These are phyloP conservation scores for Acarospora socialis DNA, from an alignment of 2,329 filamentous ascomycete species.

Conservation along the genomic window DNA sequence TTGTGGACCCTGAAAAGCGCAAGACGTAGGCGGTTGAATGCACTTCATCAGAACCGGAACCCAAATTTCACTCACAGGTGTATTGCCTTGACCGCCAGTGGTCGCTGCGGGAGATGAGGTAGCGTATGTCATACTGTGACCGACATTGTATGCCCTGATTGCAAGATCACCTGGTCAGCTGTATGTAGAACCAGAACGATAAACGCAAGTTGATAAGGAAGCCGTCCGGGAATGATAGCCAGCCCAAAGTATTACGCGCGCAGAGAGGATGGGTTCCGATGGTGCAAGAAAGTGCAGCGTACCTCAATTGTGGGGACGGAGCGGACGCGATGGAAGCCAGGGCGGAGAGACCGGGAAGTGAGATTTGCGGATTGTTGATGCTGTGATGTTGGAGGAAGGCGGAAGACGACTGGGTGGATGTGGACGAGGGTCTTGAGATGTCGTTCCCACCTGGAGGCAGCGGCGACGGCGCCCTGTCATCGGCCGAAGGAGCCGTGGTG, in stretches of 20 bases:
- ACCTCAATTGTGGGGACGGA: slow-evolving; percentile 38
- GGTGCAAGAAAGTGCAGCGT: slow-evolving; percentile 19
- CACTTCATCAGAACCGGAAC: slow-evolving; percentile 14
- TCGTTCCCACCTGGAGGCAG: slow-evolving; percentile 35
- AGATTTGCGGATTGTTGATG: slow-evolving; percentile 25
- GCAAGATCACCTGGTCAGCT: slow-evolving; percentile 11
- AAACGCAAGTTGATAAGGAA: too few species aligned
- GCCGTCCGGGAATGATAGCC: slow-evolving; percentile 5
- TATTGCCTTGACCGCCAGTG: slow-evolving; percentile 45
- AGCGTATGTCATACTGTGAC: slow-evolving; percentile 44
- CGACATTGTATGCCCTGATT: slow-evolving; percentile 25
- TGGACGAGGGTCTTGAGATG: slow-evolving; percentile 39
- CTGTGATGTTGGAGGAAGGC: slow-evolving; percentile 21
- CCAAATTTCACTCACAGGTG: slow-evolving; percentile 25
- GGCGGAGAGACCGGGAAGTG: slow-evolving; percentile 44
- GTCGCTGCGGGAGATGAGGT: slow-evolving; percentile 52
- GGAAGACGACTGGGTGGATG: slow-evolving; percentile 33
- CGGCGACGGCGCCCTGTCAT: slow-evolving; percentile 32
- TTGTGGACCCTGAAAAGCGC: too few species aligned
- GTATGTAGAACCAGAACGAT: too few species aligned
- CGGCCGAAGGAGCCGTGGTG: slow-evolving; percentile 31
- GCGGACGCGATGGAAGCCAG: slow-evolving; percentile 44
- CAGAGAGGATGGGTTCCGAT: slow-evolving; percentile 15
- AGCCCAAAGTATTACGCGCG: slow-evolving; percentile 10
- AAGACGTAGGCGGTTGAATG: slow-evolving; percentile 8